Conservation (phyloP, 768 basidiomycete genomes). For the Mycena floridula region DNA sequence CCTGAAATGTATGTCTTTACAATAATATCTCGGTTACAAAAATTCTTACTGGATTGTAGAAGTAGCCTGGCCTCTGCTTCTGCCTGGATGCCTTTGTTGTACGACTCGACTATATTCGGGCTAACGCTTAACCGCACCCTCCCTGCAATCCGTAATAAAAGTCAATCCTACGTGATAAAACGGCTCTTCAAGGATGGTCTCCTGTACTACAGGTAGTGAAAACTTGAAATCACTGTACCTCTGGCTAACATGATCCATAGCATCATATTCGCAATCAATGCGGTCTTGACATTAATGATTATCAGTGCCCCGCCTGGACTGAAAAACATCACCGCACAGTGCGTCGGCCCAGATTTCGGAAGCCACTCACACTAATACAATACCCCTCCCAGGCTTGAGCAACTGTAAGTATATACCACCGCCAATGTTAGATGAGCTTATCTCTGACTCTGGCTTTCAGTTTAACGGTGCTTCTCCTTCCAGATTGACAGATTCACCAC, state of each 20-base stretch:
- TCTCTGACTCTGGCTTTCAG: background rate
- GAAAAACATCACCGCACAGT: constrained; percentile 24
- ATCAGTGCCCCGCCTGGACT: constrained; percentile 18
- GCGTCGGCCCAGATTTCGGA: constrained; percentile 5
- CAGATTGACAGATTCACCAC: background rate
- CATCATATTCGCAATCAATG: constrained; percentile 20
- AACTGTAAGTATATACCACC: constrained; percentile 14
- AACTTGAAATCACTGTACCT: background rate
- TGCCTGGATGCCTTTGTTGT: constrained; percentile 10
- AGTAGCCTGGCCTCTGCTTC: background rate
- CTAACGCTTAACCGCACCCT: constrained; percentile 21
- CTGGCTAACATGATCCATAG: constrained; percentile 4
- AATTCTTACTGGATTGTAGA: constrained; percentile 1
- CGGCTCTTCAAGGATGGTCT: constrained; percentile 21
- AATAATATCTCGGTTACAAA: background rate
- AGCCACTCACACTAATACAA: constrained; percentile 1
- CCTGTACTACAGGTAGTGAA: constrained; percentile 20
- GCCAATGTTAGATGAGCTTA: background rate
- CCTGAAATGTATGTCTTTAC: constrained; percentile 27
- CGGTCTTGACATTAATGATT: constrained; percentile 23
- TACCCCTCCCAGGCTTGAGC: constrained; percentile 11
- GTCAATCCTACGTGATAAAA: constrained; percentile 15
- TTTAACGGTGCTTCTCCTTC: background rate
- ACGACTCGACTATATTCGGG: constrained; percentile 20
- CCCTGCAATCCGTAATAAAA: constrained; percentile 13